Evolutionary conservation across 805 yeast species (phyloP).

Genomic region (Komagataella pseudopastoris): DNA sequence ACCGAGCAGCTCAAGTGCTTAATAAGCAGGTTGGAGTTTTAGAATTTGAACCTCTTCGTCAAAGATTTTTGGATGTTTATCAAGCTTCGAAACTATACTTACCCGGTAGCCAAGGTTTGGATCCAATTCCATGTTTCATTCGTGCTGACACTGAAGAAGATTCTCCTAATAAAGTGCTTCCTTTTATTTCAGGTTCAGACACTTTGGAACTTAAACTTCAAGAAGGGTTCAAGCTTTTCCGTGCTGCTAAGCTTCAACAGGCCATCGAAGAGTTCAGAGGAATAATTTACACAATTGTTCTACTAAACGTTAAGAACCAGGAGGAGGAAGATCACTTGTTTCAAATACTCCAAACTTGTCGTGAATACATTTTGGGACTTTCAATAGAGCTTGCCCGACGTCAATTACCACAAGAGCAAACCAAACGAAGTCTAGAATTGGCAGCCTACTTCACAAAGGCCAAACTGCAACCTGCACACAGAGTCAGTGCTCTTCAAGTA

Average conservation of each 20-base stretch:
- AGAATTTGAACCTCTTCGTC: constrained; percentile 77
- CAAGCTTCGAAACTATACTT: constrained; percentile 65
- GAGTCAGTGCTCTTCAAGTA: constrained; percentile 79
- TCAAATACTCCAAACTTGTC: constrained; percentile 60
- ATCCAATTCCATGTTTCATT: constrained; percentile 55
- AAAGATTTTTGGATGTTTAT: constrained; percentile 74
- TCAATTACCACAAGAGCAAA: constrained; percentile 50
- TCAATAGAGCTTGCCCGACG: constrained; percentile 88
- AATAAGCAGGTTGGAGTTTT: constrained; percentile 82
- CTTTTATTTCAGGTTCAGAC: constrained; percentile 66
- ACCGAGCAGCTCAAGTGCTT: constrained; percentile 86
- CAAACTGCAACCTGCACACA: constrained; percentile 70
- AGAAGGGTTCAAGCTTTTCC: constrained; percentile 73
- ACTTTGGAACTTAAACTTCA: constrained; percentile 45
- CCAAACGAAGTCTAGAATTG: constrained; percentile 81
- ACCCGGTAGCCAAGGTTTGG: constrained; percentile 62
- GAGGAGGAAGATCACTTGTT: constrained; percentile 69
- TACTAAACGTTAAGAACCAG: constrained; percentile 55
- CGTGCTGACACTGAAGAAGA: constrained; percentile 54
- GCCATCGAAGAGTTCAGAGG: constrained; percentile 74
- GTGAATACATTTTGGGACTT: constrained; percentile 85
- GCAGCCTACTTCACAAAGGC: constrained; percentile 93
- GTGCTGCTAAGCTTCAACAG: constrained; percentile 67
- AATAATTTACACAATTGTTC: constrained; percentile 62
- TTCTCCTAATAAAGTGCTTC: constrained; percentile 33